Conservation (phyloP, 2,329 filamentous ascomycete genomes). For the Xylaria sp. region DNA sequence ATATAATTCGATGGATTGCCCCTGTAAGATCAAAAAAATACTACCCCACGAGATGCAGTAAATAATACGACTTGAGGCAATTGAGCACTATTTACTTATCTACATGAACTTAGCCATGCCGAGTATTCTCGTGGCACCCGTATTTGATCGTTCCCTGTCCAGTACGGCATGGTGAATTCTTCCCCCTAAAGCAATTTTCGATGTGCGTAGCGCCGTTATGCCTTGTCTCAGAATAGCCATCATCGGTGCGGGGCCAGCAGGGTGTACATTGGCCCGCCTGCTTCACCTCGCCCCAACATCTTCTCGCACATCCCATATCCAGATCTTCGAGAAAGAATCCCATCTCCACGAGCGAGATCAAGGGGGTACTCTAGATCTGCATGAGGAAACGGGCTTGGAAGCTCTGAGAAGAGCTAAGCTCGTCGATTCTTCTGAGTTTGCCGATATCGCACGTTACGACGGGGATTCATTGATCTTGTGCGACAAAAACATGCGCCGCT, state of each 20-base stretch:
- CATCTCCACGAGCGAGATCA: slow-evolving; percentile 52
- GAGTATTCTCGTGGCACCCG: too few relatives aligned
- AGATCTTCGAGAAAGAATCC: slow-evolving; percentile 56
- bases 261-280: slow-evolving; percentile 57
- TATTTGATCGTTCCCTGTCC: too few relatives aligned
- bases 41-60: too few relatives aligned
- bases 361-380: slow-evolving; percentile 61
- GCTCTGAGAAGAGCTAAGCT: slow-evolving; percentile 47
- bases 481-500: neutral
- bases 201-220: too few relatives aligned
- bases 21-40: too few relatives aligned
- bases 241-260: slow-evolving; percentile 54
- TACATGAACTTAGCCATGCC: too few relatives aligned
- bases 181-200: too few relatives aligned
- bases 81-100: too few relatives aligned
- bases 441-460: slow-evolving; percentile 56
- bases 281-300: slow-evolving; percentile 53
- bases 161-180: too few relatives aligned
- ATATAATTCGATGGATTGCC: too few relatives aligned
- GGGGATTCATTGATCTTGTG: neutral
- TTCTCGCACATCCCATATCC: too few relatives aligned
- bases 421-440: slow-evolving; percentile 56
- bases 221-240: slow-evolving; percentile 57
- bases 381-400: slow-evolving; percentile 55
- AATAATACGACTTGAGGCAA: too few relatives aligned